Evolutionary conservation across 179 eudicot species (phyloP).

Genomic region (Patellifolia procumbens): DNA sequence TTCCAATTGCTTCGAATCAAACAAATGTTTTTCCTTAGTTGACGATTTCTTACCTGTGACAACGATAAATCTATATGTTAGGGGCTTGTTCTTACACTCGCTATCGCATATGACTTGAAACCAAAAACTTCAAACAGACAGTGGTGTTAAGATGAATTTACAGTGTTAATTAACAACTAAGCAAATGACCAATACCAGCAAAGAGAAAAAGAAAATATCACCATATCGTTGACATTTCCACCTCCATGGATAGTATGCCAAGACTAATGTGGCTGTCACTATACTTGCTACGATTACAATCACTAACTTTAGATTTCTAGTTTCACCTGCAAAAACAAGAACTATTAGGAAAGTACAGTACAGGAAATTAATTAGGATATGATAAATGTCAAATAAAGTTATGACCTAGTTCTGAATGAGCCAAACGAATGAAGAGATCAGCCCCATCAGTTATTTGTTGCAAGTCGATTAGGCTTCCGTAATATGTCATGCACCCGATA

Average conservation of each 20-base stretch:
- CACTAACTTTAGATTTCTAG: neutral
- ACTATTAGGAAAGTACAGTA: too few species aligned
- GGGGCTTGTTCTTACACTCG: too few species aligned
- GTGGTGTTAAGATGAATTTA: too few species aligned
- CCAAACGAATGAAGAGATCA: conserved; percentile 20
- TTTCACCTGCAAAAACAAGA: neutral
- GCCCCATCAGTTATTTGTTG: too few species aligned
- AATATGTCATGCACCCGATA: conserved; percentile 25
- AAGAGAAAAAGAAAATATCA: neutral
- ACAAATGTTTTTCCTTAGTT: neutral
- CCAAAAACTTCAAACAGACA: too few species aligned
- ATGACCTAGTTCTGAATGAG: conserved; percentile 25
- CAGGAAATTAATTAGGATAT: neutral
- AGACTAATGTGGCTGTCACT: neutral
- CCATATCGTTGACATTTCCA: conserved; percentile 25
- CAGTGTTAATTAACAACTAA: neutral
- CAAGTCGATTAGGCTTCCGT: too few species aligned
- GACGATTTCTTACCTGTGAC: neutral
- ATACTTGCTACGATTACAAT: neutral
- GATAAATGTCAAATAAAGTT: too few species aligned
- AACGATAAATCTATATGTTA: neutral
- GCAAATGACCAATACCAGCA: neutral
- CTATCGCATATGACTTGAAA: too few species aligned
- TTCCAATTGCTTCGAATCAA: neutral
- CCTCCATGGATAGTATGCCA: conserved; percentile 14